Evolutionary conservation across 139 green algal genomes (phyloP).

Genomic region (Asterochloris erici): DNA sequence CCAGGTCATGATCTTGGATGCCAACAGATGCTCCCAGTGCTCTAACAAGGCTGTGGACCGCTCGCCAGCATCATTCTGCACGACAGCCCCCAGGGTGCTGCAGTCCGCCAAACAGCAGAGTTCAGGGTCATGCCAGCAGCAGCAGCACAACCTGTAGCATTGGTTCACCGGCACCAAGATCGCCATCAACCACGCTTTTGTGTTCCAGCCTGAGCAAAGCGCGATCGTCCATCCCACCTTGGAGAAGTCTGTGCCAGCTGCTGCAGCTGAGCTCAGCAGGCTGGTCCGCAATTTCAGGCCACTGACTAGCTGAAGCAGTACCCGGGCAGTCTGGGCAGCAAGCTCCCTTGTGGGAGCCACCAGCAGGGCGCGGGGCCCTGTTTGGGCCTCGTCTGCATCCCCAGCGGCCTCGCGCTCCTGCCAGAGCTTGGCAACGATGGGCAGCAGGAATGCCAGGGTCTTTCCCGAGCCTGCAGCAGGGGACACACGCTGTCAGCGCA

Average conservation of each 20-base stretch:
- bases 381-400: background rate
- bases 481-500: background rate
- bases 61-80: no score
- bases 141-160: no score
- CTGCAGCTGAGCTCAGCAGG: conserved; percentile 72
- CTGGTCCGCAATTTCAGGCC: conserved; percentile 50
- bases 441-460: conserved; percentile 92
- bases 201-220: background rate
- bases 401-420: background rate
- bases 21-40: no score
- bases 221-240: conserved; percentile 36
- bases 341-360: conserved; percentile 88
- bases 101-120: no score
- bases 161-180: no score
- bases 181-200: no score
- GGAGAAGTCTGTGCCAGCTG: conserved; percentile 61
- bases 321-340: conserved; percentile 70
- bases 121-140: no score
- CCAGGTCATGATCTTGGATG: no score
- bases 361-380: conserved; percentile 52
- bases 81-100: no score
- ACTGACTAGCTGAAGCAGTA: conserved; percentile 73
- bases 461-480: conserved; percentile 70
- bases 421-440: conserved; percentile 49
- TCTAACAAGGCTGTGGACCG: no score